Evolutionary conservation across 805 yeast species (phyloP), one percentile per base, ranked within the genome.

Genomic region (Ogataea trehaloabstinens): DNA sequence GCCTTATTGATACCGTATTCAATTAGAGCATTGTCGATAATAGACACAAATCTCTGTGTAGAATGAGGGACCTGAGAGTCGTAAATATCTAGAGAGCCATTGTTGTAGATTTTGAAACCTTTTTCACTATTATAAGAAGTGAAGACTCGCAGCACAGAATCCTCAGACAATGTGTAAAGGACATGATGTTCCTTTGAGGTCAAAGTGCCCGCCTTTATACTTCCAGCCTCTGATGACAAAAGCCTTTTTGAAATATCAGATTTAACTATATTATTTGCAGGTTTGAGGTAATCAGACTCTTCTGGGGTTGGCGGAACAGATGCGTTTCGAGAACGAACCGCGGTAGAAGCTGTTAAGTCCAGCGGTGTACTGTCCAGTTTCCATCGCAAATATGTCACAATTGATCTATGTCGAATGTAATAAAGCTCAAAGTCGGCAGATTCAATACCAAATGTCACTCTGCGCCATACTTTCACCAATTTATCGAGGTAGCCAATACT

Each of bases 401-500:
- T 70, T 1, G 70, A 54, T 2, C 82, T 78, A 53, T 85, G 95
- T n/a, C 76, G 71, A 17, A 88, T 61, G 50, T 84, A 81, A 0
- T 78, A 64, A 45, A 87, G 64, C 50, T 84, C 93, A 56, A 87
- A 88, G 19, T 71, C 70, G 5, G 81, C 71, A 28, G 78, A 72
- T 24, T 76, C 78, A 19, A 73, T 71, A 24, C 84, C 88, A 52
- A 80, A 85, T 6, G 83, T 74, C 6, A 79, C 68, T 35, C 96
- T 66, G 38, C 80, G 71, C 95, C 96, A 90, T 2, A 87, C 68
- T 54, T 86, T 87, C 20, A 86, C 79, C 11, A 84, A 65, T 24
- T 69, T 68, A 56, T 87, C 95, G 55, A 72, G 76, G 28, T 65
- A 66, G 0, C 85, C 80, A 27, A 75, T 70, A 34, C 82, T 73